Base-by-base conservation (phyloP, 495 filamentous ascomycete genomes). In the Parachaetomium inaequale region DNA sequence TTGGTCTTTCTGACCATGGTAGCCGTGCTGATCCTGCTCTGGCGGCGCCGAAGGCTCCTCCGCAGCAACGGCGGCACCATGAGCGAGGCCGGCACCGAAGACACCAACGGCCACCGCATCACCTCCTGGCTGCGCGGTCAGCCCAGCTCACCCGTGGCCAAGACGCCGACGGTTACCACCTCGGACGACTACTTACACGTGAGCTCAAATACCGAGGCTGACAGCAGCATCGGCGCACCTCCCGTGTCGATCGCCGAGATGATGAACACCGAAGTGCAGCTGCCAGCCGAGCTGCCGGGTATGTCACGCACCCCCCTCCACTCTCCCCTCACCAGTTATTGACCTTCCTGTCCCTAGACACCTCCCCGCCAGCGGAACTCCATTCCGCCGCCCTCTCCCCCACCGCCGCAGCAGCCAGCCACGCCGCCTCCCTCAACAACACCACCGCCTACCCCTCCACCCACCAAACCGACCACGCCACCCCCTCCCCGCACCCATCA, bases 1-100 rank as follows among this genome's bases (percentile, higher is more conserved):
- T 75, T 91, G 2, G 68, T 88, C 34, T 75, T 86, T 54, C 59
- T 90, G 21, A 79, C 80, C 21, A 79, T 79, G 23, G 67, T 84
- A 6, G 75, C 76, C 25, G 78, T 82, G 4, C 72, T 73, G 17
- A 77, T 85, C 53, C 70, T 88, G 3, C 75, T 87, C 14, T 88
- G 78, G 61, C 76, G 84, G 14, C 79, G 80, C 4, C 76, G 81
- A 31, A 81, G 68, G 58, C 60, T 77, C 7, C 62, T 76, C 7
- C 63, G 63, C n/a, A 63, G 63, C 23, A 40, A 40, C 10, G 72
- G 73, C 55, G 66, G 65, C 21, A 62, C 63, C 26, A 65, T 59
- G 25, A 79, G 74, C 50, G 77, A 80, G 36, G 75, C 69, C 28
- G 77, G 75, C n/a, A 76, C 76, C 8, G 82, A 74, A 62, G 76